Evolutionary conservation across 345 rosid genomes (phyloP).

Genomic region (Carallia pectinifolia): DNA sequence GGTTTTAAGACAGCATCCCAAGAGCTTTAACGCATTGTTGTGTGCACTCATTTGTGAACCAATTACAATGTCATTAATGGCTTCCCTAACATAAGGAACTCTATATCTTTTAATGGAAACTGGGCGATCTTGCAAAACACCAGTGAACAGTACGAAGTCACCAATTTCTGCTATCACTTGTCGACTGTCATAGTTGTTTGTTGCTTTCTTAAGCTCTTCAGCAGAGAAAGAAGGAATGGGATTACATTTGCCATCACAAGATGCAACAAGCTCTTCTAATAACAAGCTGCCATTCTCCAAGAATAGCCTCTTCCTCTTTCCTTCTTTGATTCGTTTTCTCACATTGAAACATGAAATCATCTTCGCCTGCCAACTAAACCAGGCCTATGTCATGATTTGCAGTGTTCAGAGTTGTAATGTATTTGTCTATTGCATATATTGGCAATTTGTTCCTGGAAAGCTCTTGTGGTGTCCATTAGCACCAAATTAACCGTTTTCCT

Average conservation of each 20-base stretch:
- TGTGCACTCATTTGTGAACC: not conserved
- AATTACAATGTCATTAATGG: not conserved
- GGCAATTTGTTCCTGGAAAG: too few relatives aligned
- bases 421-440: too few relatives aligned
- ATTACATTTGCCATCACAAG: slow-evolving; percentile 14
- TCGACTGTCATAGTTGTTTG: not conserved
- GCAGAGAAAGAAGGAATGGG: slow-evolving; percentile 17
- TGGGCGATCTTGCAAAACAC: slow-evolving; percentile 1
- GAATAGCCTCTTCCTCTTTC: not conserved
- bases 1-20: not conserved
- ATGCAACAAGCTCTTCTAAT: slow-evolving; percentile 5
- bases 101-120: not conserved
- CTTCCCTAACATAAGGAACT: too few relatives aligned
- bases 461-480: too few relatives aligned
- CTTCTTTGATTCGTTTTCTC: not conserved
- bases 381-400: too few relatives aligned
- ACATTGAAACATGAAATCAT: not conserved
- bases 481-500: too few relatives aligned
- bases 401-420: too few relatives aligned
- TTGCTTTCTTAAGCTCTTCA: slow-evolving; percentile 16
- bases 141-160: not conserved
- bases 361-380: not conserved
- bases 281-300: slow-evolving; percentile 3
- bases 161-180: not conserved
- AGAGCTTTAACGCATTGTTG: not conserved